Evolutionary conservation across 139 green algal genomes (phyloP), one percentile per base, ranked within the genome.

Genomic region (Chlamydomonas sphaeroides): DNA sequence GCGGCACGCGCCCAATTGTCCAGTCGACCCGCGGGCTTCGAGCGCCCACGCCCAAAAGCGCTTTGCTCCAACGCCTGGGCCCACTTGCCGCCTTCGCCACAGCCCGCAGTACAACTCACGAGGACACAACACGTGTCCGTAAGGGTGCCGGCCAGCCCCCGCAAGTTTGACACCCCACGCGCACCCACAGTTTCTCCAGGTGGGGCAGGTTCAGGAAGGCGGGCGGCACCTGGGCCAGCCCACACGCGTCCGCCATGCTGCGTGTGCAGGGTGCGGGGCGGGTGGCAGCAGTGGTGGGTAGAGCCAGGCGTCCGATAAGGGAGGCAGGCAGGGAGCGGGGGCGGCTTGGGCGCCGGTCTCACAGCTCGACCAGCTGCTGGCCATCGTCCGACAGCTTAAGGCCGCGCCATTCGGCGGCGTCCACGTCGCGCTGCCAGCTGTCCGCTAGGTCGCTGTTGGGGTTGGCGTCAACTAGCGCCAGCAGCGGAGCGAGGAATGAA

Each of bases 191-290:
- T 36, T 88, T 88, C 1, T 79, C n/a, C 1, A 91, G 76, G 65
- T 74, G 38, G 0, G 45, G n/a, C 0, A 91, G 68, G 0, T 56
- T 14, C n/a, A 77, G 68, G 21, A 91, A 76, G 5, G 78, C 65
- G 2, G 65, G 10, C 0, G 87, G 87, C 17, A 88, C 20, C 6
- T 80, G 57, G 20, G n/a, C 73, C n/a, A 91, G 48, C 15, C 80
- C 76, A 69, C 83, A 86, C 25, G 69, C 87, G 65, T 90, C 87
- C 5, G 79, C 72, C 87, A 90, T 86, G 36, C 86, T 89, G 76
- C 5, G 7, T 14, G 18, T 17, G 45, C 14, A 20, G 10, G 45
- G 45, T 14, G n/a, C n/a, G n/a, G 45, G 45, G 8, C 10, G 10
- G 45, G 45, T 51, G 45, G 45, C 45, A 51, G 10, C 45, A 51